Base-by-base conservation (phyloP, 139 green algal genomes). In the Gonium pectorale region DNA sequence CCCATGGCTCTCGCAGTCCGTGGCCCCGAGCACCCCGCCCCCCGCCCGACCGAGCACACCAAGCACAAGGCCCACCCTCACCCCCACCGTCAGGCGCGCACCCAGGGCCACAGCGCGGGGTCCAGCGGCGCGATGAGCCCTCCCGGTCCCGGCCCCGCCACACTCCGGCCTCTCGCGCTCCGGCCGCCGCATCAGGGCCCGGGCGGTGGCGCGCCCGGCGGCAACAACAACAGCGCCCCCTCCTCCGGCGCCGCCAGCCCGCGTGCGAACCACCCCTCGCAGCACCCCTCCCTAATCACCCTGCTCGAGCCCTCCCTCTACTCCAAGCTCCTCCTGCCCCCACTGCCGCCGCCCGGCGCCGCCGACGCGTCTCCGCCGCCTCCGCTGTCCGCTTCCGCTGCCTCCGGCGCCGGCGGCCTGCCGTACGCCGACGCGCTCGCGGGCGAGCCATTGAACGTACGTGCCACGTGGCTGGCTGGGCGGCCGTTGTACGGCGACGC, bases 391-490 rank as follows among this genome's bases (percentile, higher is more conserved):
- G 27, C 51, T n/a, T 15, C 44, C 33, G 46, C 24, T 24, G 35
- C 27, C 70, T 11, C 43, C 49, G 40, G 49, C 70, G 24, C 35
- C 49, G 31, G 44, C 13, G 46, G 31, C 27, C 49, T 38, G 19
- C 73, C 56, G 38, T 21, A 17, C 5, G 21, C 8, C 73, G n/a
- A n/a, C n/a, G n/a, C n/a, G n/a, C 24, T 81, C 19, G 73, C 73
- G 46, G 73, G 73, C 27, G 54, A 81, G 43, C 54, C 13, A 29
- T 54, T 87, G 33, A 87, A 87, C 64, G 60, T 60, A 3, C 54
- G 81, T 0, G 81, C 81, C 27, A 81, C 81, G 24, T 87, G 81
- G 81, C 40, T 87, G 33, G 81, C 81, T 3, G 81, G 81, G 0
- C 44, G 44, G 11, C 44, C 81, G 29, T 70, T 87, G 56, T 66